Conservation (phyloP, 192 early-diverging fungal genomes). For the Chytriomyces sp. region DNA sequence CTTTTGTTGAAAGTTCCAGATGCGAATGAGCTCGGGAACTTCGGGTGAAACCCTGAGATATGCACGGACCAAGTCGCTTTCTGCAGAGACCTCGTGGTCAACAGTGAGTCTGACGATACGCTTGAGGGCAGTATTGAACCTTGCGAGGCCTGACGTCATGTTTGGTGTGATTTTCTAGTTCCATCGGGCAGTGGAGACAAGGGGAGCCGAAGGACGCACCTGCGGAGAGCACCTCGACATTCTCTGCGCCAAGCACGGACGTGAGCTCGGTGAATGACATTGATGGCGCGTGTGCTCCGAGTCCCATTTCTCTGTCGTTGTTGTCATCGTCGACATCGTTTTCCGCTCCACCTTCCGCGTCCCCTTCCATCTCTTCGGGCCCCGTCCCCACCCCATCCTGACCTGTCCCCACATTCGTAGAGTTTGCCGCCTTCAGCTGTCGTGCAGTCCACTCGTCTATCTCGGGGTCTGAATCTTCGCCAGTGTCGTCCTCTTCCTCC, state of each 20-base stretch:
- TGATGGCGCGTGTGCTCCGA: background rate
- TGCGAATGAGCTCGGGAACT: slow-evolving; percentile 54
- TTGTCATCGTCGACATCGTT: slow-evolving; percentile 22
- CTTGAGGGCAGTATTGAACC: slow-evolving; percentile 30
- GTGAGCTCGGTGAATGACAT: slow-evolving; percentile 23
- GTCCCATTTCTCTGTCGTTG: slow-evolving; percentile 10
- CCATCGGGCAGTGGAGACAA: background rate
- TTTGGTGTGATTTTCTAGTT: background rate
- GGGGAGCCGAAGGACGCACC: background rate
- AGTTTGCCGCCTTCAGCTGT: background rate
- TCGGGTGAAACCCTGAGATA: slow-evolving; percentile 68
- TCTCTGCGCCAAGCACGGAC: slow-evolving; percentile 26
- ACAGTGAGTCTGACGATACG: slow-evolving; percentile 31
- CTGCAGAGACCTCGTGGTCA: slow-evolving; percentile 43
- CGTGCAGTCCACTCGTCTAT: background rate
- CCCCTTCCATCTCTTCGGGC: background rate
- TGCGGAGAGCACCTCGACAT: slow-evolving; percentile 26
- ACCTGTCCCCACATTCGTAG: background rate
- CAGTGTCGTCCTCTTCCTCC: background rate
- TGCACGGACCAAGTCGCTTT: slow-evolving; percentile 36
- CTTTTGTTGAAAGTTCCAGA: slow-evolving; percentile 67
- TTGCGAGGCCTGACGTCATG: slow-evolving; percentile 23
- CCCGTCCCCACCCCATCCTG: background rate
- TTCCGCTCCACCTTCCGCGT: background rate
- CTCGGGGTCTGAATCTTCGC: background rate